A percentile compares a stretch with the other conserved stretches of the same genome.
Evolutionary conservation across 805 yeast species (phyloP).

Genomic region (Yarrowia osloensis): DNA sequence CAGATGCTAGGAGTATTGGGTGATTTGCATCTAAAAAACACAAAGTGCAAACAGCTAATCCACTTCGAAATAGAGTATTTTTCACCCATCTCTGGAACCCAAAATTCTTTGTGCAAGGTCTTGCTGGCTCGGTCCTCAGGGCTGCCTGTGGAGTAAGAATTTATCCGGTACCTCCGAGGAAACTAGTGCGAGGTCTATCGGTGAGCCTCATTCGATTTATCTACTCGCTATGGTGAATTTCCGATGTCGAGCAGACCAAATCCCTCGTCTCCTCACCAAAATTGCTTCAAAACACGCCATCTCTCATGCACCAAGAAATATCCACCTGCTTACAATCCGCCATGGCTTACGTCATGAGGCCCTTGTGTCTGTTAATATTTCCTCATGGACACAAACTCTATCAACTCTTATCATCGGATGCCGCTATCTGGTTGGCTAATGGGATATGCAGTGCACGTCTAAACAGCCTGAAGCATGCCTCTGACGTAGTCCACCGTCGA

Average conservation of each 20-base stretch:
- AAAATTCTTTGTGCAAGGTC: neutral
- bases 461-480: constrained; percentile 17
- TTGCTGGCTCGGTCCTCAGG: constrained; percentile 16
- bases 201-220: neutral
- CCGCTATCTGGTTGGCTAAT: constrained; percentile 19
- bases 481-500: constrained; percentile 25
- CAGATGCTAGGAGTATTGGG: constrained; percentile 29
- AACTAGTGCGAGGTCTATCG: neutral
- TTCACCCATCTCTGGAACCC: constrained; percentile 14
- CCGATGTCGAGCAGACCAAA: neutral
- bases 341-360: constrained; percentile 3
- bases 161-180: constrained; percentile 15
- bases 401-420: constrained; percentile 25
- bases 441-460: constrained; percentile 15
- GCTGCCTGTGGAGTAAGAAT: constrained; percentile 3
- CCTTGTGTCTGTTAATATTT: constrained; percentile 29
- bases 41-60: constrained; percentile 3
- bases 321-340: constrained; percentile 20
- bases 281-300: constrained; percentile 29
- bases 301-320: constrained; percentile 16
- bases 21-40: constrained; percentile 11
- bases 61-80: constrained; percentile 26
- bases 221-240: neutral
- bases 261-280: neutral
- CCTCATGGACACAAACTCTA: constrained; percentile 13